phyloP scores from a whole-genome alignment of 352 stramenopile genomes.

The Phytophthora pistaciae region DNA sequence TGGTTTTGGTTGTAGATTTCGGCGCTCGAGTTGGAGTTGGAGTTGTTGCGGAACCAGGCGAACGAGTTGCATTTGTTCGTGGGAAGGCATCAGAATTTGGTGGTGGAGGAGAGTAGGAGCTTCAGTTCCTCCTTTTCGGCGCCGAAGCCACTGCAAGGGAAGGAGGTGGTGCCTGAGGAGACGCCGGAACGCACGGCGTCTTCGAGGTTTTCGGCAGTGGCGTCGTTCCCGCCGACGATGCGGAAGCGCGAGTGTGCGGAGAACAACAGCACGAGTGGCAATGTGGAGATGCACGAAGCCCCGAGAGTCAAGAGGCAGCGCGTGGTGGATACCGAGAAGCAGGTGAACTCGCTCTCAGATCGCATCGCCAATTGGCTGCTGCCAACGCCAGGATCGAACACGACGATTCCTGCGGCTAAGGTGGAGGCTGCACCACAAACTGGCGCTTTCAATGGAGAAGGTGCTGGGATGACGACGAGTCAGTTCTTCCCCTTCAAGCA shows the following conservation, averaged over 20 bases:
- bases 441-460: conserved; percentile 19
- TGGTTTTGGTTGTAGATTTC: conserved; percentile 45
- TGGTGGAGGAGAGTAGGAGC: conserved; percentile 6
- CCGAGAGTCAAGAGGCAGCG: conserved; percentile 55
- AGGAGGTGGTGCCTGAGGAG: conserved; percentile 46
- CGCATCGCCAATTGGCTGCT: conserved; percentile 71
- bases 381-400: conserved; percentile 24
- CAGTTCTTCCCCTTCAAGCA: conserved; percentile 55
- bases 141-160: conserved; percentile 49
- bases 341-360: conserved; percentile 55
- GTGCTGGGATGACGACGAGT: conserved; percentile 13
- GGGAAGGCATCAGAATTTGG: conserved; percentile 51
- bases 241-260: conserved; percentile 49
- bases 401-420: conserved; percentile 16
- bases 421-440: conserved; percentile 2
- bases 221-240: conserved; percentile 42
- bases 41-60: conserved; percentile 70
- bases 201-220: conserved; percentile 51
- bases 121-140: conserved; percentile 9
- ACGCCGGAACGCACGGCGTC: conserved; percentile 39
- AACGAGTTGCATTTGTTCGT: conserved; percentile 68
- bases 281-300: conserved; percentile 34
- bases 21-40: conserved; percentile 56
- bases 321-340: conserved; percentile 39
- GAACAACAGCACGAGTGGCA: conserved; percentile 25